Percentiles rank a stretch among this genome's conserved stretches.
These are phyloP conservation scores for Citrus inodora DNA, from an alignment of 345 rosid species.

Conservation along the genomic window DNA sequence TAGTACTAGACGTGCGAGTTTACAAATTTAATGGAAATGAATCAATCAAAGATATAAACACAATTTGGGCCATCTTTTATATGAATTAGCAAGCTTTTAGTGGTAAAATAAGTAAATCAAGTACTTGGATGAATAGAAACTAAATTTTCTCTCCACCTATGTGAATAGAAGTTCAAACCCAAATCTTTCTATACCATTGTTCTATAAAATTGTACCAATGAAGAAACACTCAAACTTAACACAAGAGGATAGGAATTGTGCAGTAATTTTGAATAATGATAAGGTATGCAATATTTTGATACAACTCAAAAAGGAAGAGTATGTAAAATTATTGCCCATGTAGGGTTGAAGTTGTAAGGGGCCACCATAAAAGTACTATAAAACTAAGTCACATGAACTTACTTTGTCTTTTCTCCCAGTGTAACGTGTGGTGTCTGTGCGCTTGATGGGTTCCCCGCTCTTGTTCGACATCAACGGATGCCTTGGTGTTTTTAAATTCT, in stretches of 20 bases:
- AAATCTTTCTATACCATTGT: too few relatives aligned
- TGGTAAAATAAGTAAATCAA: neutral
- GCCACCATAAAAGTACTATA: neutral
- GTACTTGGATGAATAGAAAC: too few relatives aligned
- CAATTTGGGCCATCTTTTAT: neutral
- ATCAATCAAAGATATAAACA: neutral
- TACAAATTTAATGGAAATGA: neutral
- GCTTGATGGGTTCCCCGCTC: neutral
- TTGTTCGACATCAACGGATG: neutral
- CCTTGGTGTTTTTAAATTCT: neutral
- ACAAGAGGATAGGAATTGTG: neutral
- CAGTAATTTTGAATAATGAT: neutral
- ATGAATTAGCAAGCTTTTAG: neutral
- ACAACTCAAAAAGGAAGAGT: neutral
- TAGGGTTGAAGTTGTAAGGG: neutral
- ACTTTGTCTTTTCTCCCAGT: conserved; percentile 18
- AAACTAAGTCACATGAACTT: conserved; percentile 22
- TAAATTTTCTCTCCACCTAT: too few relatives aligned
- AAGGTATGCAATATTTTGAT: neutral
- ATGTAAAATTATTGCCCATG: neutral
- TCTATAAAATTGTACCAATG: too few relatives aligned
- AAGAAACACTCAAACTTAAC: too few relatives aligned
- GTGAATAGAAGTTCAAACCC: too few relatives aligned
- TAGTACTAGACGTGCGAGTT: neutral
- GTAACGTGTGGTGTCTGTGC: conserved; percentile 12